These are phyloP conservation scores for Aspergillus puulaauensis DNA, from an alignment of 2,329 filamentous ascomycete genomes.

Conservation along the genomic window DNA sequence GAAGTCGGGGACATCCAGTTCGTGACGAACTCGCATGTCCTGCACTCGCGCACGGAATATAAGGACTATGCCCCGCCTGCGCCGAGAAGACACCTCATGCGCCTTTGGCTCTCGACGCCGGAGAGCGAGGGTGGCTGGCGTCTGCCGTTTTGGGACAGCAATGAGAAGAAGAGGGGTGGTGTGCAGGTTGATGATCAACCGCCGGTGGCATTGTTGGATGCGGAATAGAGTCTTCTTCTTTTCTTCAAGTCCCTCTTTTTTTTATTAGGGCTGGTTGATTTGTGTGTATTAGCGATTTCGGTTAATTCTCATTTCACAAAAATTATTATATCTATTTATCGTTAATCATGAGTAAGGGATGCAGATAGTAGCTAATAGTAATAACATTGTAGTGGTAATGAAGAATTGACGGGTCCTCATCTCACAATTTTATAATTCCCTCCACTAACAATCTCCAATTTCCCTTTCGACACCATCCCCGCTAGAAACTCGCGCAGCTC, in stretches of 20 bases:
- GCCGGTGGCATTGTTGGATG: slow-evolving; percentile 26
- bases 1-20: slow-evolving; percentile 30
- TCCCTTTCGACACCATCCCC: slow-evolving; percentile 71
- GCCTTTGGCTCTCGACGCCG: slow-evolving; percentile 27
- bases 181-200: slow-evolving; percentile 29
- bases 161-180: slow-evolving; percentile 29
- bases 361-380: too few species aligned
- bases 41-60: slow-evolving; percentile 28
- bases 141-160: slow-evolving; percentile 24
- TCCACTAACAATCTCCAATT: slow-evolving; percentile 64
- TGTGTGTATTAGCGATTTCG: slow-evolving; percentile 10
- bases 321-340: background rate
- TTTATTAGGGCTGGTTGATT: background rate
- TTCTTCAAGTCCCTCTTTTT: background rate
- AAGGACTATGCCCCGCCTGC: slow-evolving; percentile 23
- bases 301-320: background rate
- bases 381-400: background rate
- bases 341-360: background rate
- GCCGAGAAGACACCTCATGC: slow-evolving; percentile 26
- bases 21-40: slow-evolving; percentile 27
- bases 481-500: slow-evolving; percentile 79
- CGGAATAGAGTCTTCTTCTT: slow-evolving; percentile 16
- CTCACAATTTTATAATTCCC: slow-evolving; percentile 64
- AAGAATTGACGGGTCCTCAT: slow-evolving; percentile 12
- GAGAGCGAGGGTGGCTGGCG: slow-evolving; percentile 30